Percentiles rank a stretch among this genome's conserved stretches.
Evolutionary conservation across 2,329 filamentous ascomycete species (phyloP).

Genomic region (Colletotrichum sojae): DNA sequence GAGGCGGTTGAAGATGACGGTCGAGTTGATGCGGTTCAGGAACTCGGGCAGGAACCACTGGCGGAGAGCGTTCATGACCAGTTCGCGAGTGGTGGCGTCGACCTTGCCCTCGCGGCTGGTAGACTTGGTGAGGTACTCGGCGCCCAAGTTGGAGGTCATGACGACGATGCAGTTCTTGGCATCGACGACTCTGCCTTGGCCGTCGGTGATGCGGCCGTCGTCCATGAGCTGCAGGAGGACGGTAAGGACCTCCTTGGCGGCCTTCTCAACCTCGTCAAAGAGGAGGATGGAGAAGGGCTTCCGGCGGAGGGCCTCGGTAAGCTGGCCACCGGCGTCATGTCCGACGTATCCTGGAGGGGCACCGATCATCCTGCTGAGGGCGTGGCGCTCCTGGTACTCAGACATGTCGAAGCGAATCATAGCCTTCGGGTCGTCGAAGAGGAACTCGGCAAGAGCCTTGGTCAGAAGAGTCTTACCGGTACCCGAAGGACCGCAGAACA

Average conservation of each 20-base stretch:
- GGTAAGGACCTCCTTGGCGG: conserved; percentile 96
- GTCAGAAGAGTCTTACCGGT: conserved; percentile 98
- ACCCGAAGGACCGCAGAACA: conserved; percentile 98
- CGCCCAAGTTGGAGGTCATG: conserved; percentile 98
- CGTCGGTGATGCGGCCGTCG: conserved; percentile 97
- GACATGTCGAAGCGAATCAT: conserved; percentile 99
- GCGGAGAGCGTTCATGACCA: conserved; percentile 91
- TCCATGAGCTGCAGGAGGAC: conserved; percentile 99
- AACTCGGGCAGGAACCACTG: conserved; percentile 99
- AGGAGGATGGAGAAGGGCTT: conserved; percentile 98
- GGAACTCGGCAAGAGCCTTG: conserved; percentile 96
- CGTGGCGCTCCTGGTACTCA: conserved; percentile 97
- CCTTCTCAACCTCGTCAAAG: conserved; percentile 99
- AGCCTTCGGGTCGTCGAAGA: conserved; percentile 96
- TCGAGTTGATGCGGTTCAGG: conserved; percentile 96
- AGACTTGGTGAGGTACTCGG: conserved; percentile 89
- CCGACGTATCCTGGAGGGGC: conserved; percentile 97
- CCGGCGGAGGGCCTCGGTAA: conserved; percentile 93
- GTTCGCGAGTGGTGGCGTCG: conserved; percentile 85
- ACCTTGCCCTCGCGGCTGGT: conserved; percentile 86
- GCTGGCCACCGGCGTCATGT: conserved; percentile 94
- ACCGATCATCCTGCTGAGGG: conserved; percentile 96
- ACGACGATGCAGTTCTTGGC: conserved; percentile 99
- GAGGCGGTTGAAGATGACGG: conserved; percentile 98
- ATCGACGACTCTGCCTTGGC: conserved; percentile 94